Base-by-base conservation (phyloP, 306 rosid species). In the Quercus glauca region DNA sequence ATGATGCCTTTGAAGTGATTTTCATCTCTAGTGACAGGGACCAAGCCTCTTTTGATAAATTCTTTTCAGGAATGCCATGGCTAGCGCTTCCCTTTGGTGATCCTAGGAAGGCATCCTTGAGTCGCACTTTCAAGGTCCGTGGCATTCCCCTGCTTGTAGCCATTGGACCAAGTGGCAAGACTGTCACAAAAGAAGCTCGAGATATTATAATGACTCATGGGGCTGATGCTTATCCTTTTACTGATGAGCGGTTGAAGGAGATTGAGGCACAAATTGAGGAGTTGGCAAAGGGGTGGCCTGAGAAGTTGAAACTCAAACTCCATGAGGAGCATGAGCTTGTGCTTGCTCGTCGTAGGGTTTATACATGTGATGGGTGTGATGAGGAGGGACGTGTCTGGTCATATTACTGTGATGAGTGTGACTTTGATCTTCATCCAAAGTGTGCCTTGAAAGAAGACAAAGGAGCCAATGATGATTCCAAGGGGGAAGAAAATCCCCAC, bases 31-130 rank as follows among this genome's bases (percentile, higher is more conserved):
- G 97, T 13, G 96, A 94, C 75, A 78, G 14, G 19, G 92, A 94
- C 75, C 93, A 92, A 55, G 65, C 72, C 55, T 79, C 94, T 5
- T 94, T 92, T 33, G 85, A 92, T 2, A 89, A 83, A 17, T 94
- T 76, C 85, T 92, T 85, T 80, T 81, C 83, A 0, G 83, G 68
- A 72, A 94, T 94, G 98, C 97, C 98, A 15, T 92, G 97, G 97
- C 52, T 92, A 64, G 96, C 94, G 28, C 88, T 92, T 76, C 97
- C 97, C 55, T 90, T 78, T 71, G 94, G 91, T 1, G 97, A 94
- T 79, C 23, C 80, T 6, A 90, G 98, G 83, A 92, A 90, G 81
- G 81, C 80, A 77, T 63, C 72, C 55, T 78, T 94, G 61, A 83
- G 81, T 60, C 87, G 87, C 49, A 87, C 23, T 59, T 94, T 92